Evolutionary conservation across 805 yeast species (phyloP).

Genomic region (Sugiyamaella smithiae): DNA sequence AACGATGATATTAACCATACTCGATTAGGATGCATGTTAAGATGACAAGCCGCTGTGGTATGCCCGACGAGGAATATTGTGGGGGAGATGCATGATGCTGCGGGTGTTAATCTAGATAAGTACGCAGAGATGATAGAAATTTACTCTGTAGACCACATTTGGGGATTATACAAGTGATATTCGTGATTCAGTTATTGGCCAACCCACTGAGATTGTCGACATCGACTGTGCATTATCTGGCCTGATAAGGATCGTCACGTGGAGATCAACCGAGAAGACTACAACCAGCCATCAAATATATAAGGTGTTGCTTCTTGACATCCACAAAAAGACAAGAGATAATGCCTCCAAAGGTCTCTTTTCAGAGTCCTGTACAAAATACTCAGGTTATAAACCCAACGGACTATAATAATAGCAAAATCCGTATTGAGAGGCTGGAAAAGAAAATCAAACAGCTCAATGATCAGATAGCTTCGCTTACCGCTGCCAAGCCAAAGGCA

Average conservation of each 20-base stretch:
- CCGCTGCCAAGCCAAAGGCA: neutral
- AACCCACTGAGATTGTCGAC: too few species aligned
- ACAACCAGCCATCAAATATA: constrained; percentile 6
- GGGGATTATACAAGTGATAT: too few species aligned
- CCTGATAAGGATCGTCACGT: too few species aligned
- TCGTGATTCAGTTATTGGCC: too few species aligned
- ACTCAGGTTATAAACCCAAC: neutral
- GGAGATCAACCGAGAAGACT: too few species aligned
- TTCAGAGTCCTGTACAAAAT: neutral
- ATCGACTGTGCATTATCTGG: too few species aligned
- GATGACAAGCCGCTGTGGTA: neutral
- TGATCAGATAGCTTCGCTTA: neutral
- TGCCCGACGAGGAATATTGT: neutral
- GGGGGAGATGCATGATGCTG: constrained; percentile 1
- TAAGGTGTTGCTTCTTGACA: too few species aligned
- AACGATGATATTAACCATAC: constrained; percentile 23
- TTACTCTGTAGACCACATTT: too few species aligned
- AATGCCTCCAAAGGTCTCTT: neutral
- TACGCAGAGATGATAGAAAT: too few species aligned
- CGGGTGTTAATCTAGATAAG: neutral
- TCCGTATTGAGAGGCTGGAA: constrained; percentile 1
- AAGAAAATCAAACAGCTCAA: constrained; percentile 3
- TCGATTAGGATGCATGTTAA: constrained; percentile 2
- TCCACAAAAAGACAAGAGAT: too few species aligned
- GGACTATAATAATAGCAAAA: constrained; percentile 2